A percentile compares a stretch with the other conserved stretches of the same genome.
Evolutionary conservation across 768 basidiomycete species (phyloP).

Genomic region (Suillus brevipes): DNA sequence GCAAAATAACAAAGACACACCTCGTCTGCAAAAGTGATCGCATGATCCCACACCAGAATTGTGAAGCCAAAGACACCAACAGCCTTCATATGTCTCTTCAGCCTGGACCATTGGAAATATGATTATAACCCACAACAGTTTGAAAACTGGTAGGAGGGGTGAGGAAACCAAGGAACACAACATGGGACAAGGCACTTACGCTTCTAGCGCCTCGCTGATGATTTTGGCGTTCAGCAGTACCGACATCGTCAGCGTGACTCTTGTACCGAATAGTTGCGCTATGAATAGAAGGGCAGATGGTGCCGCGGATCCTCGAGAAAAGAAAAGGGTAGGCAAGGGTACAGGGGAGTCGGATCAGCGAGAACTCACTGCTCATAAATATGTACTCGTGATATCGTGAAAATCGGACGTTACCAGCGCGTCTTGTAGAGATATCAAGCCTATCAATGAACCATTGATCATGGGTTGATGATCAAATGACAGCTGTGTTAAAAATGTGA

Average conservation of each 20-base stretch:
- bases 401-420: not conserved
- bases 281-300: not conserved
- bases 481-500: not conserved
- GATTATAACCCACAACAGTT: not conserved
- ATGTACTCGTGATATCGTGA: not conserved
- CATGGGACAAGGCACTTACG: not conserved
- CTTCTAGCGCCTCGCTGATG: not conserved
- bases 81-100: slow-evolving; percentile 34
- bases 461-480: not conserved
- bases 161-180: not conserved
- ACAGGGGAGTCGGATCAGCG: not conserved
- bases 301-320: not conserved
- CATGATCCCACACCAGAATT: slow-evolving; percentile 49
- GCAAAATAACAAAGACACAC: slow-evolving; percentile 19
- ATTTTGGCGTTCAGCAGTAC: not conserved
- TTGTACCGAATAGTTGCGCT: not conserved
- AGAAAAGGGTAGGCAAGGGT: not conserved
- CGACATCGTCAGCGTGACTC: not conserved
- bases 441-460: not conserved
- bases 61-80: slow-evolving; percentile 54
- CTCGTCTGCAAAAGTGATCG: slow-evolving; percentile 40
- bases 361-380: not conserved
- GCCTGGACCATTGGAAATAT: not conserved
- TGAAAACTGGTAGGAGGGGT: not conserved
- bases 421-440: not conserved